Base-by-base conservation (phyloP, 176 grass and related monocot species). In the Pharus latifolius region DNA sequence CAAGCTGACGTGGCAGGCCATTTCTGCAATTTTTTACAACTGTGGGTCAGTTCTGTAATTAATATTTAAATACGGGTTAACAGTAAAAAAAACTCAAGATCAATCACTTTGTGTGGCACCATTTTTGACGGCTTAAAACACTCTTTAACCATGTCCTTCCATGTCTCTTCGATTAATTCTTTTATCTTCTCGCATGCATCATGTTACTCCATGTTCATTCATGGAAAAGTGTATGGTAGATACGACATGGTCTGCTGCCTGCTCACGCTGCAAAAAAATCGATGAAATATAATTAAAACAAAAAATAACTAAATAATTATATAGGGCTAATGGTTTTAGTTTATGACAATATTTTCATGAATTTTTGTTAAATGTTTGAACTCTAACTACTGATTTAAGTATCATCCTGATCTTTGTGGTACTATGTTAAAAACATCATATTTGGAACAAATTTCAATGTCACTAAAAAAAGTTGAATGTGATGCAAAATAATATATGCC, bases 141-240 rank as follows among this genome's bases (percentile, higher is more conserved):
- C 5, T 87, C 56, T 8, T 57, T 17, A 16, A 76, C 29, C 57
- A 87, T 81, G 26, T 72, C 72, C 50, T 82, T 87, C 71, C 84
- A 77, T n/a, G 72, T 64, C 26, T 77, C 43, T 58, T 82, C 84
- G 0, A 50, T 32, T 6, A 81, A 50, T 7, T 62, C 72, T 37
- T 37, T 63, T 11, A 86, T 70, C 78, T 72, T 81, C 16, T 77
- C 13, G 12, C 14, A 65, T 18, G 84, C 78, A 0, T 76, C 57
- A 4, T 70, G 55, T 67, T 2, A 15, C 41, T 3, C 58, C 57
- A 50, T 81, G 60, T 46, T 86, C 49, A 71, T 57, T n/a, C 84
- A 86, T 86, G 66, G 81, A 86, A 60, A 71, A 81, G 2, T 81
- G 65, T 12, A 86, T 55, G 4, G 48, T 86, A 1, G 77, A 81